Evolutionary conservation across 768 basidiomycete species (phyloP).

Genomic region (Boletus reticulatus): DNA sequence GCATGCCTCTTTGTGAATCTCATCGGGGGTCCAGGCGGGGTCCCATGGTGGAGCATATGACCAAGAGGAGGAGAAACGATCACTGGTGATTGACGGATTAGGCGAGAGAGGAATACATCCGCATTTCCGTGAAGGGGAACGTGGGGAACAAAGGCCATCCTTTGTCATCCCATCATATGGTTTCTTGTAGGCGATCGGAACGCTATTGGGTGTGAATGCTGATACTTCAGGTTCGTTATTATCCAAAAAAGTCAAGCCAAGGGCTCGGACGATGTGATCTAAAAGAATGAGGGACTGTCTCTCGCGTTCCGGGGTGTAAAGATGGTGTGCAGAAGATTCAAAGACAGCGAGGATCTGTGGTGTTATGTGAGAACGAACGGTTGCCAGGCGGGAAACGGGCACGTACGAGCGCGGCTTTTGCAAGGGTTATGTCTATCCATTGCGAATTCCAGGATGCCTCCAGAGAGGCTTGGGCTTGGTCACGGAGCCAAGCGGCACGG

Average conservation of each 20-base stretch:
- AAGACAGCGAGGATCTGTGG: slow-evolving; percentile 73
- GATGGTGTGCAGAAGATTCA: slow-evolving; percentile 71
- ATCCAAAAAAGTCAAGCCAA: slow-evolving; percentile 58
- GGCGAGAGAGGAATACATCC: slow-evolving; percentile 43
- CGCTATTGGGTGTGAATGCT: slow-evolving; percentile 46
- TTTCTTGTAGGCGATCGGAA: slow-evolving; percentile 46
- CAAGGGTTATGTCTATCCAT: slow-evolving; percentile 62
- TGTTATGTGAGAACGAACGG: slow-evolving; percentile 10
- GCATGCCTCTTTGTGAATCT: slow-evolving; percentile 66
- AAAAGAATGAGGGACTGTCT: slow-evolving; percentile 52
- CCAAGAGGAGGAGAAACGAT: slow-evolving; percentile 42
- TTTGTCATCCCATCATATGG: slow-evolving; percentile 28
- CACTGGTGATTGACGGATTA: slow-evolving; percentile 30
- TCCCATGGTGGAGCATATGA: slow-evolving; percentile 62
- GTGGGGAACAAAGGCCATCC: slow-evolving; percentile 26
- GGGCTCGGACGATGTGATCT: slow-evolving; percentile 60
- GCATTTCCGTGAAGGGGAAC: slow-evolving; percentile 38
- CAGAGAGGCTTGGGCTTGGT: slow-evolving; percentile 54
- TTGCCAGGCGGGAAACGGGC: background rate
- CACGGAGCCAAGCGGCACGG: slow-evolving; percentile 56
- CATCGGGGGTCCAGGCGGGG: slow-evolving; percentile 48
- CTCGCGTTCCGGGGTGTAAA: slow-evolving; percentile 55
- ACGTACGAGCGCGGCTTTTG: slow-evolving; percentile 69
- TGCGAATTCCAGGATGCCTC: slow-evolving; percentile 48
- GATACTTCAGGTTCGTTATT: slow-evolving; percentile 51